Conservation (phyloP, 306 rosid species). For the Acacia acuminata region DNA sequence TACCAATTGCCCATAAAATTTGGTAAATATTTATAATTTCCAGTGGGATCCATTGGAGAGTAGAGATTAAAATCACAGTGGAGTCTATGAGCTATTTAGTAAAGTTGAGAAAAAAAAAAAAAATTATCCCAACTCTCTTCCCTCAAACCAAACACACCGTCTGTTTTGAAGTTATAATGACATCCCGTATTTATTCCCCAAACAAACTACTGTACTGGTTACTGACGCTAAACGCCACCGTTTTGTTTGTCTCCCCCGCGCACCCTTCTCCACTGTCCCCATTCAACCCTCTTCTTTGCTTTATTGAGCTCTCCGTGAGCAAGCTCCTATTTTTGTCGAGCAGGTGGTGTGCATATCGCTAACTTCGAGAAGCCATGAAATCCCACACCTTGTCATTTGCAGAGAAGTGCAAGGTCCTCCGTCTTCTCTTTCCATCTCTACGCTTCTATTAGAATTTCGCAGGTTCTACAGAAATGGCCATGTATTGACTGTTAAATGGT, state of each 20-base stretch:
- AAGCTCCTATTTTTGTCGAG: slow-evolving; percentile 39
- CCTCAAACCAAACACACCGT: too few relatives aligned
- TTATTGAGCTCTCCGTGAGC: neutral
- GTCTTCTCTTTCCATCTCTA: slow-evolving; percentile 21
- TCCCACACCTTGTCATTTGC: slow-evolving; percentile 62
- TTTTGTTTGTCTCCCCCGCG: neutral
- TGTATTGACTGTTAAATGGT: neutral
- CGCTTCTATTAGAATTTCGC: neutral
- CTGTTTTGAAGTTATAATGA: too few relatives aligned
- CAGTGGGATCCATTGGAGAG: too few relatives aligned
- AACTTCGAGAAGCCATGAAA: slow-evolving; percentile 43
- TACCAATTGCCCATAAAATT: too few relatives aligned
- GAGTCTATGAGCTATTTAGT: too few relatives aligned
- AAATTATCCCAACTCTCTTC: too few relatives aligned
- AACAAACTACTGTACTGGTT: too few relatives aligned
- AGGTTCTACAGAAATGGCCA: neutral
- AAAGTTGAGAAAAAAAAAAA: too few relatives aligned
- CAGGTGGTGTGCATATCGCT: slow-evolving; percentile 44
- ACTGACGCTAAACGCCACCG: neutral
- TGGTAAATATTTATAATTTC: too few relatives aligned
- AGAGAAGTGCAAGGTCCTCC: slow-evolving; percentile 78
- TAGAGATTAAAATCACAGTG: too few relatives aligned
- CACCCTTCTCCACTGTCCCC: neutral
- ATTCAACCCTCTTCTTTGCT: neutral
- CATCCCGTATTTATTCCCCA: too few relatives aligned